Conservation (phyloP, 805 yeast species). For the Saccharomyces cerevisiae region DNA sequence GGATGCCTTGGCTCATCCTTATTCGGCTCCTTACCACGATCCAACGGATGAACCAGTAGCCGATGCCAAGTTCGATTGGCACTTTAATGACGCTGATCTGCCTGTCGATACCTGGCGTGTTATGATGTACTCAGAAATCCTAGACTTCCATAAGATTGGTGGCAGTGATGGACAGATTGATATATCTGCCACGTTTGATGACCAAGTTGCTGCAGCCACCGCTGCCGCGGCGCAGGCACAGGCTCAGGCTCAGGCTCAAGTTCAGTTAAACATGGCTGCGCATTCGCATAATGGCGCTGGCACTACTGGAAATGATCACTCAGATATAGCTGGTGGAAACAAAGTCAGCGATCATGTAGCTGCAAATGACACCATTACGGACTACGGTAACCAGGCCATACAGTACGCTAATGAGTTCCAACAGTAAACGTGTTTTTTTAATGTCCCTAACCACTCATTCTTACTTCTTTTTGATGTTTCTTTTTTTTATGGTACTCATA, state of each 20-base stretch:
- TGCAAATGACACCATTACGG: conserved; percentile 19
- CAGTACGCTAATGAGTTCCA: conserved; percentile 30
- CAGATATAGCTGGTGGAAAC: conserved; percentile 1
- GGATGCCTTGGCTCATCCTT: conserved; percentile 82
- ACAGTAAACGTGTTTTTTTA: conserved; percentile 5
- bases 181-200: conserved; percentile 30
- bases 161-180: conserved; percentile 33
- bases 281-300: background rate
- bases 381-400: conserved; percentile 28
- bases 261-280: conserved; percentile 1
- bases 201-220: conserved; percentile 32
- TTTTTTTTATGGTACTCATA: background rate
- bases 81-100: conserved; percentile 93
- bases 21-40: conserved; percentile 91
- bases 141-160: conserved; percentile 90
- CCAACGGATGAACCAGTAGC: conserved; percentile 96
- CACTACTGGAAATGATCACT: background rate
- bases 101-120: conserved; percentile 98
- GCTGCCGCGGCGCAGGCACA: conserved; percentile 32
- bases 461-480: background rate
- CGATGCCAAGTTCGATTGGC: conserved; percentile 91
- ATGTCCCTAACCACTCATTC: background rate
- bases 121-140: conserved; percentile 96
- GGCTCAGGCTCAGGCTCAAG: conserved; percentile 22
- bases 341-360: conserved; percentile 3